Evolutionary conservation across 768 basidiomycete genomes (phyloP).

Genomic region (Lentinula lateritia): DNA sequence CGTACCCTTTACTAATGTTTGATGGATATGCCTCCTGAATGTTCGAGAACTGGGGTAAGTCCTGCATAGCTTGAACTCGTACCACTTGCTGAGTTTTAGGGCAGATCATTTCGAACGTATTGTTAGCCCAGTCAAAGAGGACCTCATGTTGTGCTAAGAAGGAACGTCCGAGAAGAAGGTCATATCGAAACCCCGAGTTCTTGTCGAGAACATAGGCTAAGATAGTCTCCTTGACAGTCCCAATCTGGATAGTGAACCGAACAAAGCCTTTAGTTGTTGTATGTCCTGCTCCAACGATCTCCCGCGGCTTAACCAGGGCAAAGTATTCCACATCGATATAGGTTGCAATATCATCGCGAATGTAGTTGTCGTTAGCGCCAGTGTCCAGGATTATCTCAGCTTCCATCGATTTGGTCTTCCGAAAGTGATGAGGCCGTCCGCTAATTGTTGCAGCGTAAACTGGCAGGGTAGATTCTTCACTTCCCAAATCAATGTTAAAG

Average conservation of each 20-base stretch:
- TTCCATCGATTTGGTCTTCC: too few relatives aligned
- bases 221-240: conserved; percentile 6
- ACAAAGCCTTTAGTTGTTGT: conserved; percentile 6
- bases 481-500: neutral
- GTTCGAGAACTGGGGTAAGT: too few relatives aligned
- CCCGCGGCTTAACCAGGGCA: neutral
- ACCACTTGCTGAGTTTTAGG: too few relatives aligned
- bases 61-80: too few relatives aligned
- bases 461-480: conserved; percentile 1
- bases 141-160: conserved; percentile 4
- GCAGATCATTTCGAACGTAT: neutral
- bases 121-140: conserved; percentile 6
- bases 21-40: too few relatives aligned
- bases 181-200: conserved; percentile 7
- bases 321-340: conserved; percentile 1
- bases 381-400: conserved; percentile 11
- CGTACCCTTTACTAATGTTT: too few relatives aligned
- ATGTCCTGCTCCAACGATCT: conserved; percentile 9
- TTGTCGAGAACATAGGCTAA: conserved; percentile 7
- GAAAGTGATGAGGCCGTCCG: neutral
- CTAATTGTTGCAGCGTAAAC: conserved; percentile 3
- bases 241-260: conserved; percentile 6
- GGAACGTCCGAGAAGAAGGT: conserved; percentile 6
- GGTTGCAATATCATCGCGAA: neutral
- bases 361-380: conserved; percentile 7